phyloP scores from a whole-genome alignment of 208 protist genomes.

The Leishmania mexicana region DNA sequence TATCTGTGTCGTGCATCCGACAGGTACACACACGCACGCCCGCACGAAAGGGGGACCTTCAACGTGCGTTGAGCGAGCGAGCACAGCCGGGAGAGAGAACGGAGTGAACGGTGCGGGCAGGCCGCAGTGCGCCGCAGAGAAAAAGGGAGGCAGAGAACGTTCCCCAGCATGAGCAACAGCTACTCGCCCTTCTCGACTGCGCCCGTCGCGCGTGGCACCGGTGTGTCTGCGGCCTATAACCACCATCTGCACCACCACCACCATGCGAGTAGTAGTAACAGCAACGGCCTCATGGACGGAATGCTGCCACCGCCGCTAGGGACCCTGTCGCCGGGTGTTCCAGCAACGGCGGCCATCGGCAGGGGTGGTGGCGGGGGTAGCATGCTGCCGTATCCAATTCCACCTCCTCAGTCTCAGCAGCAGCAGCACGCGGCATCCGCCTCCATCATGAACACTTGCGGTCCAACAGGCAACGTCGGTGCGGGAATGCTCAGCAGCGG shows the following conservation, averaged over 20 bases:
- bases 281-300: slow-evolving; percentile 15
- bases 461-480: background rate
- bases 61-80: background rate
- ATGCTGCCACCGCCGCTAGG: slow-evolving; percentile 1
- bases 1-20: background rate
- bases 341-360: background rate
- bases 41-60: background rate
- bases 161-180: slow-evolving; percentile 21
- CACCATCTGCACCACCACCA: slow-evolving; percentile 6
- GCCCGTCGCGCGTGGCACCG: slow-evolving; percentile 9
- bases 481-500: slow-evolving; percentile 10
- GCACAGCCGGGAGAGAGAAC: background rate
- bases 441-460: slow-evolving; percentile 1
- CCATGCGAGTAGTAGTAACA: slow-evolving; percentile 8
- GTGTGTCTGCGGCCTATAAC: background rate
- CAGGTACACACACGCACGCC: too few relatives aligned
- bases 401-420: slow-evolving; percentile 19
- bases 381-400: slow-evolving; percentile 16
- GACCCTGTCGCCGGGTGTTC: slow-evolving; percentile 3
- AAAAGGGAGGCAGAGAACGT: background rate
- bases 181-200: slow-evolving; percentile 28
- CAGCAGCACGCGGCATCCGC: slow-evolving; percentile 5
- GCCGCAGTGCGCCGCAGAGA: background rate
- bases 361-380: slow-evolving; percentile 1
- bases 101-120: background rate